Evolutionary conservation across 2,329 filamentous ascomycete species (phyloP).

Genomic region (Verruconis gallopava): DNA sequence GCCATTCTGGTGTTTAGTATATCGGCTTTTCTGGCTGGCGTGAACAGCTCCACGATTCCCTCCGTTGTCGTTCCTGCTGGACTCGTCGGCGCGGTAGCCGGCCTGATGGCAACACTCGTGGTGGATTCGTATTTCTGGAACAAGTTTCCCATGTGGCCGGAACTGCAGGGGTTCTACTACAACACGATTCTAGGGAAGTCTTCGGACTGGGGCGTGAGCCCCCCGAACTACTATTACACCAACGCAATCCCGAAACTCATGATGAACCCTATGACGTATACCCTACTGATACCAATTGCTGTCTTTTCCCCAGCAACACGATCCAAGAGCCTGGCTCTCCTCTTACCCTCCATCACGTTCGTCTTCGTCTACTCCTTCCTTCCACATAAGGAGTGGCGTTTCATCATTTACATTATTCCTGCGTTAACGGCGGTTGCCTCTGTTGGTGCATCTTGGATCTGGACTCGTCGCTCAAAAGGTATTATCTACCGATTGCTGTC

Average conservation of each 20-base stretch:
- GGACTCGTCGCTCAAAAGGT: conserved; percentile 51
- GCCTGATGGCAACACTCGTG: conserved; percentile 56
- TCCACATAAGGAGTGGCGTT: conserved; percentile 92
- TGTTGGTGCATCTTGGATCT: conserved; percentile 52
- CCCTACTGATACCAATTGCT: conserved; percentile 38
- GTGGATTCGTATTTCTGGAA: conserved; percentile 96
- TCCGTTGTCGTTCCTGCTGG: conserved; percentile 50
- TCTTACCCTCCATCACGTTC: conserved; percentile 58
- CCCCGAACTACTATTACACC: conserved; percentile 76
- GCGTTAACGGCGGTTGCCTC: conserved; percentile 66
- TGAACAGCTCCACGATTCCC: neutral
- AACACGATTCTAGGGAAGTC: conserved; percentile 78
- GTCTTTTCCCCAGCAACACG: conserved; percentile 35
- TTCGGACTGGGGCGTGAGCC: conserved; percentile 74
- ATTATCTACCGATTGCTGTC: conserved; percentile 42
- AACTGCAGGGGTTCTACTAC: conserved; percentile 78
- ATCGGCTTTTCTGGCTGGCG: conserved; percentile 26
- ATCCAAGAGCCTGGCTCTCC: conserved; percentile 34
- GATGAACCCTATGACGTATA: conserved; percentile 58
- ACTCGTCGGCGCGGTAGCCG: conserved; percentile 48
- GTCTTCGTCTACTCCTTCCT: conserved; percentile 72
- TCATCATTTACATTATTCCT: conserved; percentile 81
- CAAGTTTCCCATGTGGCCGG: conserved; percentile 64
- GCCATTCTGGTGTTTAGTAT: conserved; percentile 64
- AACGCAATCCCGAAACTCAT: conserved; percentile 72